Conservation (phyloP, 768 basidiomycete genomes). For the Pisolithus marmoratus region DNA sequence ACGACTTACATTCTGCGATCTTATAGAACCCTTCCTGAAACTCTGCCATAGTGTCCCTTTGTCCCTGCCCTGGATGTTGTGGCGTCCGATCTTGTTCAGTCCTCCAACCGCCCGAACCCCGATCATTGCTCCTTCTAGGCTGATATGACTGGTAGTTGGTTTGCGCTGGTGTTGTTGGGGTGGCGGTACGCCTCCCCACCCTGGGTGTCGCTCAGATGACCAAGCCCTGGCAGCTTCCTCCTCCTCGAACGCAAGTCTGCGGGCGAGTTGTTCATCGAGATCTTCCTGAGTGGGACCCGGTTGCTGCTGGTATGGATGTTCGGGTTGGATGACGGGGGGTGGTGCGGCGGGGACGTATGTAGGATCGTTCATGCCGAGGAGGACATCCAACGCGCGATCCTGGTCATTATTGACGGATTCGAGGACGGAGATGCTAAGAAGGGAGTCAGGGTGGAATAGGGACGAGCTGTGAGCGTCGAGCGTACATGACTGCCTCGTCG, state of each 20-base stretch:
- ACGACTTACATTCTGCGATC: slow-evolving; percentile 67
- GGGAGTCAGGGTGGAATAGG: background rate
- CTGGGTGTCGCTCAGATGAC: background rate
- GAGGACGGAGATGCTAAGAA: slow-evolving; percentile 56
- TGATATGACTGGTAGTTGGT: slow-evolving; percentile 21
- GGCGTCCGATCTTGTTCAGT: slow-evolving; percentile 8
- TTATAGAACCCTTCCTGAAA: slow-evolving; percentile 70
- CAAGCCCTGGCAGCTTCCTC: slow-evolving; percentile 24
- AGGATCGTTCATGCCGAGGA: slow-evolving; percentile 86
- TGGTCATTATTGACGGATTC: slow-evolving; percentile 67
- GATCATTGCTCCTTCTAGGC: slow-evolving; percentile 8
- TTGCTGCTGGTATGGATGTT: background rate
- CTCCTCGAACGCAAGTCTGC: slow-evolving; percentile 62
- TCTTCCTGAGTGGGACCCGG: slow-evolving; percentile 52
- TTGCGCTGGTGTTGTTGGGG: slow-evolving; percentile 5
- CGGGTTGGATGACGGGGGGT: background rate
- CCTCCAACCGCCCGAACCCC: slow-evolving; percentile 2
- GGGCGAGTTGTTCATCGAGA: slow-evolving; percentile 75
- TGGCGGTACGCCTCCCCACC: background rate
- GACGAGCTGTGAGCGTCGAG: slow-evolving; percentile 7
- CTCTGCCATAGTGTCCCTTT: slow-evolving; percentile 56
- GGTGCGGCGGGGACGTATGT: slow-evolving; percentile 45
- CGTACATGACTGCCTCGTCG: slow-evolving; percentile 65
- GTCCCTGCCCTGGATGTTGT: slow-evolving; percentile 15
- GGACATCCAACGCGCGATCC: slow-evolving; percentile 67